A percentile compares a stretch with the other conserved stretches of the same genome.
These are phyloP conservation scores for Microdochium bolleyi DNA, from an alignment of 2,329 filamentous ascomycete genomes.

Conservation along the genomic window DNA sequence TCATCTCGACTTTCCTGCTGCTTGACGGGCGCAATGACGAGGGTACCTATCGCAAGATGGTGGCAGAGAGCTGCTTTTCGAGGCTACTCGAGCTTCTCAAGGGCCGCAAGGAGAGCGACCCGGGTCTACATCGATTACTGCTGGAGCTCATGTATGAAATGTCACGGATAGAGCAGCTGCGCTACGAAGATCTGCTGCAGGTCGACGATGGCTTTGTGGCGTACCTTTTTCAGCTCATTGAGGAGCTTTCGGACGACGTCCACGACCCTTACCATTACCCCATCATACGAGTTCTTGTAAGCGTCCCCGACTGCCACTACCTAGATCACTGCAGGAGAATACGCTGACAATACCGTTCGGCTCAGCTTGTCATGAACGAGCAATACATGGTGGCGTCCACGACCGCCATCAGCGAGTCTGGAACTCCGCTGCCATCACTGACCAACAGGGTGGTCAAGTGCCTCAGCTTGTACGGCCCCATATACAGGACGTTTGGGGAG, in stretches of 20 bases:
- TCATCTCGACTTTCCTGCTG: slow-evolving; percentile 76
- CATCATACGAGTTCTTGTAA: slow-evolving; percentile 83
- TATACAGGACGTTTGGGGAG: slow-evolving; percentile 91
- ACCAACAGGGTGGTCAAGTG: slow-evolving; percentile 94
- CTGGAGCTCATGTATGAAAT: slow-evolving; percentile 94
- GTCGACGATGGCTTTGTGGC: slow-evolving; percentile 76
- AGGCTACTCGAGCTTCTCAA: slow-evolving; percentile 77
- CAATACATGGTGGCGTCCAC: slow-evolving; percentile 86
- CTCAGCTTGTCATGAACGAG: slow-evolving; percentile 86
- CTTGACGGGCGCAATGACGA: slow-evolving; percentile 80
- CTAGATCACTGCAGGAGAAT: not conserved
- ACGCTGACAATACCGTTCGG: not conserved
- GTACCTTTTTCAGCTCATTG: slow-evolving; percentile 80
- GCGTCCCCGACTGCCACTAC: slow-evolving; percentile 18
- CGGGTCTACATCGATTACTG: slow-evolving; percentile 68
- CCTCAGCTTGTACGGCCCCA: slow-evolving; percentile 69
- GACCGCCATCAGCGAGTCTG: slow-evolving; percentile 33
- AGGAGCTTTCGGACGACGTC: slow-evolving; percentile 76
- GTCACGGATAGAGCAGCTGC: slow-evolving; percentile 81
- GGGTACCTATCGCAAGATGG: slow-evolving; percentile 76
- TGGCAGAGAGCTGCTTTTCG: slow-evolving; percentile 74
- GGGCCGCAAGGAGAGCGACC: slow-evolving; percentile 54
- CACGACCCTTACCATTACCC: slow-evolving; percentile 94
- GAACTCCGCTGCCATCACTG: slow-evolving; percentile 40
- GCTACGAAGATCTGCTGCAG: slow-evolving; percentile 65